Percentiles rank a stretch among this genome's conserved stretches.
phyloP scores from a whole-genome alignment of 108 stramenopile genomes.

The Pseudonitzschia delicatissima region DNA sequence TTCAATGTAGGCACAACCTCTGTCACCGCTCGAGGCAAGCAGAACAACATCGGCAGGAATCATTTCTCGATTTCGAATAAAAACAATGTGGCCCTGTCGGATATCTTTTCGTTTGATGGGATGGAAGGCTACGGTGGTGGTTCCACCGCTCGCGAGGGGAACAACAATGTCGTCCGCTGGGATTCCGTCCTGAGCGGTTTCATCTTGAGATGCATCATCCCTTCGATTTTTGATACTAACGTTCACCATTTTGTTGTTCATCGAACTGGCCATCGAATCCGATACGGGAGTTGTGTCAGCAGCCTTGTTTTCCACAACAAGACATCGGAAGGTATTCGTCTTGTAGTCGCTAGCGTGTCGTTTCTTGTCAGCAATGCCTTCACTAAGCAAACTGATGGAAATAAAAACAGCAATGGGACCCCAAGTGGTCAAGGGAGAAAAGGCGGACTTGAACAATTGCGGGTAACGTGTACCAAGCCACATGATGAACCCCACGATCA shows the following conservation, averaged over 20 bases:
- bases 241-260: neutral
- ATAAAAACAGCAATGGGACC: slow-evolving; percentile 90
- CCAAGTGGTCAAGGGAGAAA: slow-evolving; percentile 92
- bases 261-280: neutral
- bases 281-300: neutral
- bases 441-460: slow-evolving; percentile 75
- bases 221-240: neutral
- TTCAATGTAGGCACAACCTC: slow-evolving; percentile 89
- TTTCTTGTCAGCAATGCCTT: slow-evolving; percentile 87
- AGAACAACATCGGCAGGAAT: slow-evolving; percentile 94
- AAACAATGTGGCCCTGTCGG: slow-evolving; percentile 84
- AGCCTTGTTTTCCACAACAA: slow-evolving; percentile 28
- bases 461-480: slow-evolving; percentile 83
- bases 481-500: slow-evolving; percentile 92
- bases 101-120: slow-evolving; percentile 72
- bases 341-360: slow-evolving; percentile 82
- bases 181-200: slow-evolving; percentile 20
- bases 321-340: slow-evolving; percentile 74
- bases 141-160: slow-evolving; percentile 30
- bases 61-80: slow-evolving; percentile 90
- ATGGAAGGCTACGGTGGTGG: slow-evolving; percentile 59
- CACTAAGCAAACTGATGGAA: slow-evolving; percentile 82
- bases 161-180: slow-evolving; percentile 46
- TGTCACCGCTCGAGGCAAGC: slow-evolving; percentile 78
- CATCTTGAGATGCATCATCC: neutral